These are phyloP conservation scores for Didymella pinodella DNA, from an alignment of 2,329 filamentous ascomycete genomes.

Conservation along the genomic window DNA sequence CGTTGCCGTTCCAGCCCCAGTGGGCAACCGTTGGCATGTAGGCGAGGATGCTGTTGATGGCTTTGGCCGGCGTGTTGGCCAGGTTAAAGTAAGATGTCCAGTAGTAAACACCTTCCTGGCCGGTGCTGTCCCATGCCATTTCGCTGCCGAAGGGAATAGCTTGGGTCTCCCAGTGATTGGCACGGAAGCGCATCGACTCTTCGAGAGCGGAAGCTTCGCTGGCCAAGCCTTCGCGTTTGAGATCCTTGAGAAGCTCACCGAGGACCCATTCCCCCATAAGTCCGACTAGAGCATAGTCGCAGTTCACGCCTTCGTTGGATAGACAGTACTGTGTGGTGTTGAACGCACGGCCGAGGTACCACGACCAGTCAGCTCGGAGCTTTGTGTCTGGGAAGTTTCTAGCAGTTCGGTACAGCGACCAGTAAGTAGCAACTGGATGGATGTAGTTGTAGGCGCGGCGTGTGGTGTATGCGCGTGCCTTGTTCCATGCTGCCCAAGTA, in stretches of 20 bases:
- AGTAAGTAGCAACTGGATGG: slow-evolving; percentile 64
- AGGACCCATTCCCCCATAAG: slow-evolving; percentile 69
- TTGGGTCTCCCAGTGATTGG: slow-evolving; percentile 59
- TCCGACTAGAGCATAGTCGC: slow-evolving; percentile 57
- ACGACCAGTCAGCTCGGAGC: slow-evolving; percentile 56
- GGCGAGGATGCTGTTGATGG: slow-evolving; percentile 63
- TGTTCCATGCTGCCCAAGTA: slow-evolving; percentile 62
- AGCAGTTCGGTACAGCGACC: slow-evolving; percentile 64
- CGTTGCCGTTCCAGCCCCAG: slow-evolving; percentile 70
- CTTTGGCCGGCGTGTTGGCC: slow-evolving; percentile 57
- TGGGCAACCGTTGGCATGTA: slow-evolving; percentile 66
- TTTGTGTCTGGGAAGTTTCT: slow-evolving; percentile 58
- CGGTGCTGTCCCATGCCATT: slow-evolving; percentile 70
- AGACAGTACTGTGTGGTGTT: slow-evolving; percentile 55
- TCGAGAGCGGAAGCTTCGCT: slow-evolving; percentile 54
- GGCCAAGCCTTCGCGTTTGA: slow-evolving; percentile 58
- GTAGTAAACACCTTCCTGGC: slow-evolving; percentile 68
- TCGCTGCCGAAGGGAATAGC: slow-evolving; percentile 66
- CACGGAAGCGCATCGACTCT: slow-evolving; percentile 59
- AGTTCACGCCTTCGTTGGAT: slow-evolving; percentile 48
- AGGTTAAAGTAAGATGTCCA: slow-evolving; percentile 65
- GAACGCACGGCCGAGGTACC: slow-evolving; percentile 65
- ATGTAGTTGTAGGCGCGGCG: slow-evolving; percentile 68
- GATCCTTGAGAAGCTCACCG: slow-evolving; percentile 61
- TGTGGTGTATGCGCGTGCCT: slow-evolving; percentile 54